A percentile compares a stretch with the other conserved stretches of the same genome.
phyloP scores from a whole-genome alignment of 2,329 filamentous ascomycete genomes.

The Aureobasidium sp. region DNA sequence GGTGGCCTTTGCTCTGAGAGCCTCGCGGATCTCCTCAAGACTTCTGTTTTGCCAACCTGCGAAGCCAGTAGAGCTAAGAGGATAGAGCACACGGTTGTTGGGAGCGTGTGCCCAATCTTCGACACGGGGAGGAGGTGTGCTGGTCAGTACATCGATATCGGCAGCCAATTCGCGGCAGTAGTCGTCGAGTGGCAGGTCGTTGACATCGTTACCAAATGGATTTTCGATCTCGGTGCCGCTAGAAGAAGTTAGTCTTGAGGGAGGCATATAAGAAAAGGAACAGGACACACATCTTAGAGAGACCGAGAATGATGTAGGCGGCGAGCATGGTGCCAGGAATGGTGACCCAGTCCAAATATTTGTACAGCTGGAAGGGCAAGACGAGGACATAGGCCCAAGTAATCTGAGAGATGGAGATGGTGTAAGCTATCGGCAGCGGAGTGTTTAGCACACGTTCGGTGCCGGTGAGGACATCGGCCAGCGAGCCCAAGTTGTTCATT shows the following conservation, averaged over 20 bases:
- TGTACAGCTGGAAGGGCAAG: slow-evolving; percentile 72
- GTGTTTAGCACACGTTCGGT: slow-evolving; percentile 76
- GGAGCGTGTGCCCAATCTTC: slow-evolving; percentile 45
- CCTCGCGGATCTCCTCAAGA: slow-evolving; percentile 38
- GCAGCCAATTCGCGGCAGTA: slow-evolving; percentile 69
- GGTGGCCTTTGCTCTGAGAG: slow-evolving; percentile 35
- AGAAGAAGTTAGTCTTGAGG: slow-evolving; percentile 25
- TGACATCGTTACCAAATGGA: slow-evolving; percentile 76
- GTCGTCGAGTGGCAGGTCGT: slow-evolving; percentile 68
- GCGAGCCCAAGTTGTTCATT: slow-evolving; percentile 49
- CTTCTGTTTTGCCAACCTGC: slow-evolving; percentile 31
- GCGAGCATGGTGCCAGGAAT: slow-evolving; percentile 65
- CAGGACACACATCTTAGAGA: slow-evolving; percentile 37
- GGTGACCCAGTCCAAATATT: slow-evolving; percentile 60
- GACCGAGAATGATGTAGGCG: slow-evolving; percentile 76
- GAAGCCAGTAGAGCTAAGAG: slow-evolving; percentile 41
- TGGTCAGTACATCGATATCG: slow-evolving; percentile 68
- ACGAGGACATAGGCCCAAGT: slow-evolving; percentile 77
- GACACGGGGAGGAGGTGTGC: slow-evolving; percentile 46
- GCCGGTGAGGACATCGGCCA: slow-evolving; percentile 67
- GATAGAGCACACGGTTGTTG: slow-evolving; percentile 51
- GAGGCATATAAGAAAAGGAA: background rate
- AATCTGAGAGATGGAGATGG: slow-evolving; percentile 78
- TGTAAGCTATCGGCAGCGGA: slow-evolving; percentile 74
- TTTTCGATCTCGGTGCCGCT: slow-evolving; percentile 82